A percentile compares a stretch with the other conserved stretches of the same genome.
Conservation (phyloP, 441 rosid species). For the Populus hybrid region DNA sequence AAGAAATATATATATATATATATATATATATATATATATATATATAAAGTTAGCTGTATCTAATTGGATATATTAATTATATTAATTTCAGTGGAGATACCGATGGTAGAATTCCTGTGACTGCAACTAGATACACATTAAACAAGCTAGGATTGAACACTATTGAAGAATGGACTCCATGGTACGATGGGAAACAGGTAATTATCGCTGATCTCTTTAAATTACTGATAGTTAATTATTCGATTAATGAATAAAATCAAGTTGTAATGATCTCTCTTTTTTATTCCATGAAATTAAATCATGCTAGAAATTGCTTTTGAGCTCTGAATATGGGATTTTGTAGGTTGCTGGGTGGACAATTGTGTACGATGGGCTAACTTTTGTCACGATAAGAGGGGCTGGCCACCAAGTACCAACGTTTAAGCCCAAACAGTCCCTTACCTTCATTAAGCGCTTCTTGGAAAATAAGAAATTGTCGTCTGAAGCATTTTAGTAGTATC, state of each 20-base stretch:
- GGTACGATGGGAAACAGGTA: slow-evolving; percentile 62
- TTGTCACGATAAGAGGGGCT: slow-evolving; percentile 73
- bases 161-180: slow-evolving; percentile 63
- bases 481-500: slow-evolving; percentile 32
- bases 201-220: background rate
- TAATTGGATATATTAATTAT: background rate
- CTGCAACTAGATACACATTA: slow-evolving; percentile 56
- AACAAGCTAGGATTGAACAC: slow-evolving; percentile 60
- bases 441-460: slow-evolving; percentile 51
- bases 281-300: background rate
- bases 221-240: background rate
- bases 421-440: slow-evolving; percentile 59
- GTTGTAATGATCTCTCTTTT: background rate
- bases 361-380: slow-evolving; percentile 58
- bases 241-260: background rate
- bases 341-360: slow-evolving; percentile 86
- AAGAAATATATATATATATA: too few relatives aligned
- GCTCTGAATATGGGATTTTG: background rate
- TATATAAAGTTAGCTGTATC: too few relatives aligned
- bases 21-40: too few relatives aligned
- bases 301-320: too few relatives aligned
- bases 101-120: slow-evolving; percentile 78
- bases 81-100: slow-evolving; percentile 60
- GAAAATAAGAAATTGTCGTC: slow-evolving; percentile 56
- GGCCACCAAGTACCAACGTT: slow-evolving; percentile 78